Base-by-base conservation (phyloP, 345 rosid species). In the Cardamine chenopodiifolia region DNA sequence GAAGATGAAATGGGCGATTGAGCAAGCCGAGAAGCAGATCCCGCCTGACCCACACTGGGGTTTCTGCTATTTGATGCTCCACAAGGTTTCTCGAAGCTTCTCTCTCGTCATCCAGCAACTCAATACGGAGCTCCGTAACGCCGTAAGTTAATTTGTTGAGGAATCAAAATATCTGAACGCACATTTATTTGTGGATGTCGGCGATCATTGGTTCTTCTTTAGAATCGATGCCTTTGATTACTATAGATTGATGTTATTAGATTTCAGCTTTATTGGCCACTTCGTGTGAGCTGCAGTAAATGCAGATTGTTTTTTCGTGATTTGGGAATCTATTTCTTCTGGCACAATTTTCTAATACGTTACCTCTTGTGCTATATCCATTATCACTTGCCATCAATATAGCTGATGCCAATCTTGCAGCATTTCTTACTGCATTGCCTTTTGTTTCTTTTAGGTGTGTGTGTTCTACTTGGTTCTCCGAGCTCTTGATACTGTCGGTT, bases 401-500 rank as follows among this genome's bases (percentile, higher is more conserved):
- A 32, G 23, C 0, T 55, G 5, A 55, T 4, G 18, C 34, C 13
- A 31, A 29, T 18, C 44, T 72, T 37, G 63, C 42, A 66, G 48
- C 18, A 37, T 58, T 15, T 50, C 34, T 57, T 13, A 56, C 57
- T 7, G 4, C 22, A 2, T 56, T 73, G 12, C 19, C 6, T 54
- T 67, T 8, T 3, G 1, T 20, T 47, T 1, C 68, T 66, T n/a
- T 17, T 86, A 94, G 98, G 92, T 94, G 49, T 90, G 95, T 84
- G 83, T 94, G 57, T 91, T 94, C 78, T 91, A 91, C 80, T 77
- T 94, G 88, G 97, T 94, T 81, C 96, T 91, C 58, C 90, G 97
- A 67, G 98, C 97, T 62, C 97, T 94, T 39, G 98, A 94, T 66
- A 94, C 98, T 19, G 97, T 91, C 66, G 98, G 97, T 94, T 75